Evolutionary conservation across 345 rosid species (phyloP), one percentile per base, ranked within the genome.

Genomic region (Limnanthes douglasii): DNA sequence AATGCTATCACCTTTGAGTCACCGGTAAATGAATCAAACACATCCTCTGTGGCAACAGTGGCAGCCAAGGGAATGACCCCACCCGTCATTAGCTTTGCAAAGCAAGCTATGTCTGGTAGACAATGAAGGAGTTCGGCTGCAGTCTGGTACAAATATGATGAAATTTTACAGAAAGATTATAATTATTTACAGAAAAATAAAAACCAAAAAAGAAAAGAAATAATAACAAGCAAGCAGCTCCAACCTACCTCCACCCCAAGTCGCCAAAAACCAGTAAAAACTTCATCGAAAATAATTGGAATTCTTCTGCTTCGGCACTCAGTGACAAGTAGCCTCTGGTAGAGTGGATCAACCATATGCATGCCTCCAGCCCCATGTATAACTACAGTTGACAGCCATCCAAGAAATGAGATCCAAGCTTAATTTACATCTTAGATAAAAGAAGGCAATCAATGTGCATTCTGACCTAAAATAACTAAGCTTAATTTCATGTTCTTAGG

Each of bases 231-330:
- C 15, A 0, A 30, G 28, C 8, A 50, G 28, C 15, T 30, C 24
- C 21, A 13, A 43, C 59, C 43, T 28, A 90, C 98, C 95, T 90
- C 98, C 11, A 44, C 70, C 45, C 98, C 98, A 37, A 90, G 66
- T 33, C 95, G 94, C 98, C 98, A 90, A 56, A 79, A 88, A 27
- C 95, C 98, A 1, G 95, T 70, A 57, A 84, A 90, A 41, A 90
- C 96, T 60, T 90, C 98, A 70, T 90, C 98, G 40, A 80, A 80
- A 43, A 90, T 77, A 13, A 84, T 73, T 37, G 98, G 98, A 51
- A 90, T 84, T 32, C 70, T 77, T 37, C 49, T 59, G 8, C 36
- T 58, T 33, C 62, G 92, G 40, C 94, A 80, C 59, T 80, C 92
- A n/a, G 57, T 66, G 46, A 90, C 78, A 39, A 90, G 85, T 46